Evolutionary conservation across 305 asterid species (phyloP), one percentile per base, ranked within the genome.

Genomic region (Solanum hybrid): DNA sequence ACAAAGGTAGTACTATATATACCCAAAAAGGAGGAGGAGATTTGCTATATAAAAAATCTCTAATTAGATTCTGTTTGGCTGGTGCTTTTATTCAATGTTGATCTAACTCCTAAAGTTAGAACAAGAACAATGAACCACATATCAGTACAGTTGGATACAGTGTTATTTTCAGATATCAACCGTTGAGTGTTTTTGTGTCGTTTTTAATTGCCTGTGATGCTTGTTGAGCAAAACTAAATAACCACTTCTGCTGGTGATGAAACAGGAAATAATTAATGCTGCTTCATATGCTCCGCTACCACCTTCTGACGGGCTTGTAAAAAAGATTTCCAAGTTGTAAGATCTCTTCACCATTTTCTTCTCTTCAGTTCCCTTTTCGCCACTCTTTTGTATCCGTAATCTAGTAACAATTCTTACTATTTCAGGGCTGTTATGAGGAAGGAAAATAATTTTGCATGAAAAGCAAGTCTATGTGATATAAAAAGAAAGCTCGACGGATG

Each of bases 231-330:
- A 51, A 85, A 6, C 31, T 31, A 56, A 84, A 29, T 20, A 84
- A 5, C 75, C 76, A 51, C 31, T 37, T 71, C 10, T 27, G 42
- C 11, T 87, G 80, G 64, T 87, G 36, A 34, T 88, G 40, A 51
- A 88, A 51, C 87, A 88, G 90, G 87, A 80, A 46, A 88, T 88
- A 46, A 88, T 88, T 11, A 88, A 88, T 79, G 87, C 90, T 78
- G 90, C 90, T 56, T 78, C 90, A 34, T 88, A 88, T 88, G 77
- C 90, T 34, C 90, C 90, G 3, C 56, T 77, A 5, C 90, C 90
- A 24, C 66, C 90, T 78, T 81, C 90, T 10, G 86, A 88, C 3
- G 56, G 76, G 64, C 78, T 88, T 51, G 66, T 38, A 76, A 81
- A 79, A 78, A 88, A 88, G 78, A 60, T 88, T 78, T 37, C 78